Conservation (phyloP, 495 filamentous ascomycete genomes). For the Cercophora sp. region DNA sequence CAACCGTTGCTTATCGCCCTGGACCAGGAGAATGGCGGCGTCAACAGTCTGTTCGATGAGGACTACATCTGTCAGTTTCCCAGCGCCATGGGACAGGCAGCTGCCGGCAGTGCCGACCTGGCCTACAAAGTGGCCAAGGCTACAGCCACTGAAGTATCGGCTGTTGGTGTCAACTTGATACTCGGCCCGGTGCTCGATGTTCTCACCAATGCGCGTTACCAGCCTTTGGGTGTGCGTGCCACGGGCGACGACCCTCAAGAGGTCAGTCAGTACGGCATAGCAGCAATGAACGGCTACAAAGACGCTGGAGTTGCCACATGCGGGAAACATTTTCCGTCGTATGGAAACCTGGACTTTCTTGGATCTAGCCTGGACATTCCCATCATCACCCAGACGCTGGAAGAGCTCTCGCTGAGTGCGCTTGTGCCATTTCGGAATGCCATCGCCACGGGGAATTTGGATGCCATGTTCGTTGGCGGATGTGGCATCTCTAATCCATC, state of each 20-base stretch:
- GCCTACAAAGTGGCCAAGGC: constrained; percentile 81
- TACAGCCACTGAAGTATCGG: constrained; percentile 78
- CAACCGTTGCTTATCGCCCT: constrained; percentile 79
- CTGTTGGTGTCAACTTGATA: constrained; percentile 87
- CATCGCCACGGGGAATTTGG: constrained; percentile 68
- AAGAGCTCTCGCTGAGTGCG: constrained; percentile 78
- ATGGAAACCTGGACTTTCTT: constrained; percentile 87
- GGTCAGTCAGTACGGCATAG: constrained; percentile 80
- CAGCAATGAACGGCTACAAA: constrained; percentile 84
- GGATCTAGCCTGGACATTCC: constrained; percentile 83
- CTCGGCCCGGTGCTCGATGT: constrained; percentile 89
- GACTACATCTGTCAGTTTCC: constrained; percentile 89
- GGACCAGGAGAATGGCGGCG: constrained; percentile 92
- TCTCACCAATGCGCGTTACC: constrained; percentile 80
- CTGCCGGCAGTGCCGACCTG: constrained; percentile 71
- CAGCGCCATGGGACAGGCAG: constrained; percentile 85
- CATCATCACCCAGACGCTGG: constrained; percentile 85
- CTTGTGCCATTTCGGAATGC: constrained; percentile 84
- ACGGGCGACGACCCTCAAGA: constrained; percentile 85
- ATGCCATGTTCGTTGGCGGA: constrained; percentile 90
- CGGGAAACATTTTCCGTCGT: constrained; percentile 90
- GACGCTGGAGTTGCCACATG: constrained; percentile 79
- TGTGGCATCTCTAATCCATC: constrained; percentile 82
- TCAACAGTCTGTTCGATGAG: constrained; percentile 90
- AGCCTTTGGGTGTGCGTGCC: constrained; percentile 79